Conservation (phyloP, 2,329 filamentous ascomycete genomes). For the Passalora sequoiae region DNA sequence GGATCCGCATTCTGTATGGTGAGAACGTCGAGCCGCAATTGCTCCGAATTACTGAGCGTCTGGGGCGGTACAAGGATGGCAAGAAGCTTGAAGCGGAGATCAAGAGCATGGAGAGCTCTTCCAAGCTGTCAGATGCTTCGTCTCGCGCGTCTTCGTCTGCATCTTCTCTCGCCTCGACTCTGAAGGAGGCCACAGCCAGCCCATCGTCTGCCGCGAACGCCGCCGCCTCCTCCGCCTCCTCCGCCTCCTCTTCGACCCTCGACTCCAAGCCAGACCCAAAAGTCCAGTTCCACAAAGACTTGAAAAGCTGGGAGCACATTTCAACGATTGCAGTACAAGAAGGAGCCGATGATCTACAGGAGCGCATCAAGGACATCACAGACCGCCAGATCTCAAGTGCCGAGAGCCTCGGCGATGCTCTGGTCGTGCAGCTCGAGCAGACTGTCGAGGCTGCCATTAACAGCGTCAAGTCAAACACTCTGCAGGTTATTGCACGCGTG, state of each 20-base stretch:
- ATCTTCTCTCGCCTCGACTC: slow-evolving; percentile 26
- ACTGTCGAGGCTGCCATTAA: slow-evolving; percentile 60
- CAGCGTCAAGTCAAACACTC: slow-evolving; percentile 62
- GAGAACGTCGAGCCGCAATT: slow-evolving; percentile 95
- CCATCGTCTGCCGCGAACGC: slow-evolving; percentile 23
- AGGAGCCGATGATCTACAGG: slow-evolving; percentile 63
- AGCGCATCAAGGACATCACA: slow-evolving; percentile 65
- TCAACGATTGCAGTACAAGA: slow-evolving; percentile 82
- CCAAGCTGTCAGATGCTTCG: slow-evolving; percentile 25
- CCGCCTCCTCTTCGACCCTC: slow-evolving; percentile 33
- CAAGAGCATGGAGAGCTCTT: slow-evolving; percentile 47
- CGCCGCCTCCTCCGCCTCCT: slow-evolving; percentile 29
- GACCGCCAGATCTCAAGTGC: slow-evolving; percentile 62
- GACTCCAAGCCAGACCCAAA: slow-evolving; percentile 44
- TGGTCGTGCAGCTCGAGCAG: slow-evolving; percentile 64
- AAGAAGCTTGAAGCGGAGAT: slow-evolving; percentile 57
- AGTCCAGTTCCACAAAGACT: slow-evolving; percentile 66
- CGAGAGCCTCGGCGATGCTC: slow-evolving; percentile 58
- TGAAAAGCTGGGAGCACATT: slow-evolving; percentile 80
- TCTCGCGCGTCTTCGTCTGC: slow-evolving; percentile 23
- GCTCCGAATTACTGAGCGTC: slow-evolving; percentile 80
- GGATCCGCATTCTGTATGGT: slow-evolving; percentile 71
- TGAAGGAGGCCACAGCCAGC: slow-evolving; percentile 24
- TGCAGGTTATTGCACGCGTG: slow-evolving; percentile 50
- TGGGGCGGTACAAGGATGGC: slow-evolving; percentile 68